Conservation (phyloP, 805 yeast genomes). For the Yarrowia hollandica region DNA sequence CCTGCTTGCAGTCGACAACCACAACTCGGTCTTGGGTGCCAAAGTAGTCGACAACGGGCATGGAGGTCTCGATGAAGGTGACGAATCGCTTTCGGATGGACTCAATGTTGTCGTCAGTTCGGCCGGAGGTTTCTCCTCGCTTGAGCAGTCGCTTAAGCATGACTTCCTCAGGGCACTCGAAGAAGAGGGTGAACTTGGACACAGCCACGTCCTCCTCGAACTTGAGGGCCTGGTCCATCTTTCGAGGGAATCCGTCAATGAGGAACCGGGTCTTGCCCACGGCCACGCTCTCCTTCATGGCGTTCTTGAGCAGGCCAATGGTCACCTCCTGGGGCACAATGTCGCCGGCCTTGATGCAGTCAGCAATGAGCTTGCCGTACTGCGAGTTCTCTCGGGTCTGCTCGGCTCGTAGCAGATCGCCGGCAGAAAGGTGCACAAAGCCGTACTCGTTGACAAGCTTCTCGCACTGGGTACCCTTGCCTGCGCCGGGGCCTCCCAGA, state of each 20-base stretch:
- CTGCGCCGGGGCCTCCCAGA: slow-evolving; percentile 97
- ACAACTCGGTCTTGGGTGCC: slow-evolving; percentile 58
- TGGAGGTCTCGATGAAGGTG: slow-evolving; percentile 29
- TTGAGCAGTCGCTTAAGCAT: slow-evolving; percentile 83
- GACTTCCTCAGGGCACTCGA: slow-evolving; percentile 68
- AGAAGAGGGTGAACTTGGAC: slow-evolving; percentile 44
- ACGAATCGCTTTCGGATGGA: slow-evolving; percentile 86
- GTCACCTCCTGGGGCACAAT: slow-evolving; percentile 96
- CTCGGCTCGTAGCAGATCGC: slow-evolving; percentile 91
- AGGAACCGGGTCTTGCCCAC: slow-evolving; percentile 65
- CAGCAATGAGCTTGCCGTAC: slow-evolving; percentile 81
- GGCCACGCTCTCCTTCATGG: slow-evolving; percentile 56
- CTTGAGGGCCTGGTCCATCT: slow-evolving; percentile 97
- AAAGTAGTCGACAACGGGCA: slow-evolving; percentile 22
- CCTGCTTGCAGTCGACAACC: slow-evolving; percentile 71
- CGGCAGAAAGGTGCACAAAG: slow-evolving; percentile 92
- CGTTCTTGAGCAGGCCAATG: slow-evolving; percentile 74
- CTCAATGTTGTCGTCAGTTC: slow-evolving; percentile 90
- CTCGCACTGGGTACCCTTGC: slow-evolving; percentile 95
- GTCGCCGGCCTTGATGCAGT: slow-evolving; percentile 79
- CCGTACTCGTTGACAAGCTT: slow-evolving; percentile 76
- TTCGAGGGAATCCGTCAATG: slow-evolving; percentile 96
- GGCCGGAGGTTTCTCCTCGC: slow-evolving; percentile 93
- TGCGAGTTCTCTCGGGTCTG: slow-evolving; percentile 79
- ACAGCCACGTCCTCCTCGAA: slow-evolving; percentile 67